Evolutionary conservation across 441 rosid species (phyloP).

Genomic region (Pelargonium citronellum): DNA sequence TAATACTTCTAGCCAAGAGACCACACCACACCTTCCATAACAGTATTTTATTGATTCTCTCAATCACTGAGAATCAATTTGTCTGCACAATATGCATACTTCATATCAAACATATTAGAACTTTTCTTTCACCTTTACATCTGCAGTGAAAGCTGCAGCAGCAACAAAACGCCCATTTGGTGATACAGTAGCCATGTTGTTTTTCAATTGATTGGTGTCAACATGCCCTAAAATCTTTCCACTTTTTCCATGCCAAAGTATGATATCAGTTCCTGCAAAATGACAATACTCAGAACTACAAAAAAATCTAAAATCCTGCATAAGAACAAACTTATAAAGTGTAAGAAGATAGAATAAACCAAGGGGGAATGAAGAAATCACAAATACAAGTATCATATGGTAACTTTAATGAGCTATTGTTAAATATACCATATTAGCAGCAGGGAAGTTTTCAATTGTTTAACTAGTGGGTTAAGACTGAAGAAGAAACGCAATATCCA

Average conservation of each 20-base stretch:
- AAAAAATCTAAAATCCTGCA: not conserved
- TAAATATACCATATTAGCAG: too few relatives aligned
- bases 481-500: too few relatives aligned
- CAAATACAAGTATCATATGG: not conserved
- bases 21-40: not conserved
- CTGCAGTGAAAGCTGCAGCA: conserved; percentile 98
- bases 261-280: conserved; percentile 76
- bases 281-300: conserved; percentile 10
- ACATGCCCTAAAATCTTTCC: conserved; percentile 55
- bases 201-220: conserved; percentile 92
- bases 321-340: not conserved
- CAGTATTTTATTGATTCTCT: too few relatives aligned
- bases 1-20: not conserved
- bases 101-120: not conserved
- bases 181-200: conserved; percentile 78
- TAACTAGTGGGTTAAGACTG: too few relatives aligned
- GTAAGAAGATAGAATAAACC: not conserved
- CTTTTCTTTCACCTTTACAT: conserved; percentile 60
- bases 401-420: not conserved
- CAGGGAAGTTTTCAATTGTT: too few relatives aligned
- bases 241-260: conserved; percentile 86
- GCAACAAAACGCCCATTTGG: conserved; percentile 98
- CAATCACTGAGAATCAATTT: not conserved
- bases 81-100: not conserved
- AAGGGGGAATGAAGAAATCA: not conserved